Evolutionary conservation across 2,329 filamentous ascomycete species (phyloP).

Genomic region (Purpureocillium lavendulum): DNA sequence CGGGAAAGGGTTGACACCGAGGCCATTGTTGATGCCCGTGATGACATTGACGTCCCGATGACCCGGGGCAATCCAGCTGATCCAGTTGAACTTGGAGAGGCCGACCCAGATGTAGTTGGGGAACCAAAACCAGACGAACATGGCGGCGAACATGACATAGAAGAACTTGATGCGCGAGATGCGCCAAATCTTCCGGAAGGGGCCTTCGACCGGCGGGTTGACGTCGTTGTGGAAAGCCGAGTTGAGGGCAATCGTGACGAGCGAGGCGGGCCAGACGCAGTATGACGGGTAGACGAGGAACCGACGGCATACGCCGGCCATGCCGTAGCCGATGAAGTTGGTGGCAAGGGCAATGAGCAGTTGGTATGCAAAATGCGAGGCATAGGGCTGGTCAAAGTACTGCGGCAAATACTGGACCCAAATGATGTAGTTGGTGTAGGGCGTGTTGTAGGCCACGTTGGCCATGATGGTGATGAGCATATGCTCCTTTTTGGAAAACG

Average conservation of each 20-base stretch:
- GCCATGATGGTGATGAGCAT: slow-evolving; percentile 55
- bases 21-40: slow-evolving; percentile 34
- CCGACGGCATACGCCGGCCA: slow-evolving; percentile 44
- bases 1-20: slow-evolving; percentile 36
- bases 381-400: slow-evolving; percentile 47
- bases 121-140: slow-evolving; percentile 53
- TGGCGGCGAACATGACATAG: slow-evolving; percentile 36
- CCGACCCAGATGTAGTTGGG: slow-evolving; percentile 46
- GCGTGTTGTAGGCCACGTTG: slow-evolving; percentile 45
- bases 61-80: slow-evolving; percentile 45
- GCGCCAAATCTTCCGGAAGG: slow-evolving; percentile 33
- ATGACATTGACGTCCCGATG: slow-evolving; percentile 33
- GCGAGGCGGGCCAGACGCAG: slow-evolving; percentile 48
- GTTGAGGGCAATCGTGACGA: slow-evolving; percentile 47
- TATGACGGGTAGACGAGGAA: slow-evolving; percentile 49
- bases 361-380: slow-evolving; percentile 43
- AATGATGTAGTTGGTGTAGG: slow-evolving; percentile 47
- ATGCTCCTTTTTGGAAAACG: slow-evolving; percentile 53
- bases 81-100: slow-evolving; percentile 46
- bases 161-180: slow-evolving; percentile 46
- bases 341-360: slow-evolving; percentile 46
- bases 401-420: slow-evolving; percentile 43
- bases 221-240: slow-evolving; percentile 41
- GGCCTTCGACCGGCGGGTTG: slow-evolving; percentile 30
- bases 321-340: slow-evolving; percentile 51